Evolutionary conservation across 257 asterid genomes (phyloP).

Genomic region (Paraleonurus japonicus): DNA sequence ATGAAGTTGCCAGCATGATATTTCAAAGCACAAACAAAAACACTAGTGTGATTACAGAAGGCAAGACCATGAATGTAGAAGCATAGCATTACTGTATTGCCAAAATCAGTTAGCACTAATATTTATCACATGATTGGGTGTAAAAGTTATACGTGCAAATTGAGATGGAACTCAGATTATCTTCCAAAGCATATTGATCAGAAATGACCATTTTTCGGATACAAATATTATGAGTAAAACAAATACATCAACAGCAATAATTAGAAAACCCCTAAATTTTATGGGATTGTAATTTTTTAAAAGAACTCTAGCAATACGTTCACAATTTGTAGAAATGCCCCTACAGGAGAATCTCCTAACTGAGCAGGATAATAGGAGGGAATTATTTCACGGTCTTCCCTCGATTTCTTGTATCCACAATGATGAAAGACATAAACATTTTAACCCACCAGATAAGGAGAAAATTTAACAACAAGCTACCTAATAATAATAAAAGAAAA

Average conservation of each 20-base stretch:
- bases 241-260: not conserved
- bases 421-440: too few relatives aligned
- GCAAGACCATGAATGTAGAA: not conserved
- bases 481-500: too few relatives aligned
- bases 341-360: too few relatives aligned
- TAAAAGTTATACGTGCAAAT: not conserved
- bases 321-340: not conserved
- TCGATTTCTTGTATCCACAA: too few relatives aligned
- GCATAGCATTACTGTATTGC: too few relatives aligned
- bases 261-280: not conserved
- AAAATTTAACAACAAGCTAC: too few relatives aligned
- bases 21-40: not conserved
- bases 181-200: not conserved
- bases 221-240: not conserved
- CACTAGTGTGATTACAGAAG: not conserved
- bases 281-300: not conserved
- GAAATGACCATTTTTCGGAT: not conserved
- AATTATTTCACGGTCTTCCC: too few relatives aligned
- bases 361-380: too few relatives aligned
- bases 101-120: too few relatives aligned
- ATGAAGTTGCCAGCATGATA: not conserved
- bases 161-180: conserved; percentile 15
- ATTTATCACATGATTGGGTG: not conserved
- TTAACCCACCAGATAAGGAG: too few relatives aligned
- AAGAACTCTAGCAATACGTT: not conserved